A percentile compares a stretch with the other conserved stretches of the same genome.
phyloP scores from a whole-genome alignment of 768 basidiomycete species.

The Strobilomyces dryophilus region DNA sequence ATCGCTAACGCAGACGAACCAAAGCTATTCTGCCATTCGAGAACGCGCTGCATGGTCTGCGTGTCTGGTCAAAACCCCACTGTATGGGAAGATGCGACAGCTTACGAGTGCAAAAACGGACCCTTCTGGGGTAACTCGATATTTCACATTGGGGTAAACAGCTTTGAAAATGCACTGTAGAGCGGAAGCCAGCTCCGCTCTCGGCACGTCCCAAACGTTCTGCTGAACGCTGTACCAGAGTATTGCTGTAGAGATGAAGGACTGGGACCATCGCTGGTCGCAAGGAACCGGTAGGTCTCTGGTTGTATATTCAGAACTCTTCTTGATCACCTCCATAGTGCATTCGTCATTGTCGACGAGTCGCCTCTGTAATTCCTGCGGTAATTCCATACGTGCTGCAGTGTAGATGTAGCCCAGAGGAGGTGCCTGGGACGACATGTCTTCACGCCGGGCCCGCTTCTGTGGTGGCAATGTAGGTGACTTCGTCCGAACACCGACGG shows the following conservation, averaged over 20 bases:
- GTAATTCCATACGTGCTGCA: not conserved
- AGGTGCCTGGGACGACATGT: not conserved
- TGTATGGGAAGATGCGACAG: not conserved
- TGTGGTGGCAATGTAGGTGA: not conserved
- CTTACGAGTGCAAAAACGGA: not conserved
- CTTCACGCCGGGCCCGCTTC: not conserved
- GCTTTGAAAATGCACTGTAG: conserved; percentile 1
- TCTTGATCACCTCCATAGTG: not conserved
- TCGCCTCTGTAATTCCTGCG: not conserved
- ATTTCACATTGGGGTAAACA: not conserved
- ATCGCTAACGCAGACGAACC: conserved; percentile 2
- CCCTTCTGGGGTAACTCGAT: not conserved
- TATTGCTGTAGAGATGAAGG: conserved; percentile 2
- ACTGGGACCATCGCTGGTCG: conserved; percentile 3
- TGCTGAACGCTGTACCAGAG: conserved; percentile 5
- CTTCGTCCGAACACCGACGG: not conserved
- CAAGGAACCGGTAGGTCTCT: conserved; percentile 1
- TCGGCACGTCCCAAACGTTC: not conserved
- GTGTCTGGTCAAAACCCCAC: not conserved
- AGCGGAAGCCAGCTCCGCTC: not conserved
- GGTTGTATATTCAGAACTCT: not conserved
- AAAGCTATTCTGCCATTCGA: not conserved
- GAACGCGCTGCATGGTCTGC: not conserved
- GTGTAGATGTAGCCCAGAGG: too few relatives aligned
- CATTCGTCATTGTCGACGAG: not conserved